A percentile compares a stretch with the other conserved stretches of the same genome.
These are phyloP conservation scores for Kurtzmaniella fragi DNA, from an alignment of 805 yeast genomes.

Conservation along the genomic window DNA sequence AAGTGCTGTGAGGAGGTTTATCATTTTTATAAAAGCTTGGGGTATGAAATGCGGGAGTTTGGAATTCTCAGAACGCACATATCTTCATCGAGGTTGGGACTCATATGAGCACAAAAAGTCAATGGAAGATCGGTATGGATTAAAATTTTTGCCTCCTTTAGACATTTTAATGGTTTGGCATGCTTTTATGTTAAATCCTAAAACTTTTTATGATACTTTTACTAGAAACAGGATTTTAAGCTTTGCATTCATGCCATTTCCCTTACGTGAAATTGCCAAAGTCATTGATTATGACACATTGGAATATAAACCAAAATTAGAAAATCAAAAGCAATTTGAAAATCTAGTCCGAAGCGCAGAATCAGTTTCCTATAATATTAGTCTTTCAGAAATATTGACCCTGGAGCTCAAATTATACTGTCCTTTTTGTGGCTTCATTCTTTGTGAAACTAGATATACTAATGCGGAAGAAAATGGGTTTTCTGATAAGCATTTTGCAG, in stretches of 20 bases:
- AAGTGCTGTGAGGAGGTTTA: slow-evolving; percentile 17
- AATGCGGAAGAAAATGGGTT: slow-evolving; percentile 5
- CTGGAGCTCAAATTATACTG: slow-evolving; percentile 8
- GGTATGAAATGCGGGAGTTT: no score
- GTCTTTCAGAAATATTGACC: no score
- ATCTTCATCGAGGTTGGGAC: no score
- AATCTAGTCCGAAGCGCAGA: not conserved
- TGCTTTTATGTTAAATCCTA: slow-evolving; percentile 14
- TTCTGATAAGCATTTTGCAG: slow-evolving; percentile 8
- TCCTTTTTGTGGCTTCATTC: slow-evolving; percentile 8
- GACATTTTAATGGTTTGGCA: slow-evolving; percentile 22
- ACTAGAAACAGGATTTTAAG: slow-evolving; percentile 6
- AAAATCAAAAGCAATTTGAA: not conserved
- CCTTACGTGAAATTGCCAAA: slow-evolving; percentile 3
- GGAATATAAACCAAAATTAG: slow-evolving; percentile 3
- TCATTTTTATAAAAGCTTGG: slow-evolving; percentile 15
- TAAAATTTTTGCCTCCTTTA: slow-evolving; percentile 13
- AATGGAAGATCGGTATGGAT: no score
- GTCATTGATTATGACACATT: slow-evolving; percentile 7
- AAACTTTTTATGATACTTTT: slow-evolving; percentile 10
- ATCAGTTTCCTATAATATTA: slow-evolving; percentile 1
- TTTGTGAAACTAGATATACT: slow-evolving; percentile 6
- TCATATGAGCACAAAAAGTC: no score
- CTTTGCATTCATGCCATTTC: slow-evolving; percentile 10
- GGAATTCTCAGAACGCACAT: no score